Evolutionary conservation across 176 grass and related monocot species (phyloP).

Genomic region (Ensete glaucum): DNA sequence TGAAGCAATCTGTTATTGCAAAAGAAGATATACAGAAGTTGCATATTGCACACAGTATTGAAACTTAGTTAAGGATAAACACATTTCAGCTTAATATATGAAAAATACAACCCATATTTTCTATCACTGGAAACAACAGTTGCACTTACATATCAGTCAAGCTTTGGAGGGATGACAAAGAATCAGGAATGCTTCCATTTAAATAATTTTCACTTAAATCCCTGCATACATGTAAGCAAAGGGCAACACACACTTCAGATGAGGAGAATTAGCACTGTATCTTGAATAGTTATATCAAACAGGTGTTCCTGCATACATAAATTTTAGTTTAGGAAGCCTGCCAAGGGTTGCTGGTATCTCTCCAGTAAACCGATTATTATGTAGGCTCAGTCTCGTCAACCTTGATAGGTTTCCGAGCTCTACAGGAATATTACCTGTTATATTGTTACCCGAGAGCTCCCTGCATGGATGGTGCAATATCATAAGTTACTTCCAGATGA

Average conservation of each 20-base stretch:
- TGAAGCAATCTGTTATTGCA: background rate
- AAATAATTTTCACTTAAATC: slow-evolving; percentile 68
- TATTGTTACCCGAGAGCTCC: slow-evolving; percentile 54
- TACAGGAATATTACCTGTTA: slow-evolving; percentile 68
- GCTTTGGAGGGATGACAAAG: slow-evolving; percentile 40
- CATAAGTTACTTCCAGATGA: background rate
- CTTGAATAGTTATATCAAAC: slow-evolving; percentile 5
- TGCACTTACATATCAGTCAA: slow-evolving; percentile 67
- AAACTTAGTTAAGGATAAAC: slow-evolving; percentile 1
- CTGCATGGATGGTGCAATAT: slow-evolving; percentile 29
- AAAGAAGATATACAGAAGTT: slow-evolving; percentile 15
- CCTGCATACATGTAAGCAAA: slow-evolving; percentile 34
- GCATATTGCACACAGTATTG: background rate
- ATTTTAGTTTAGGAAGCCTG: slow-evolving; percentile 49
- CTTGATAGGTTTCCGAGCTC: slow-evolving; percentile 68
- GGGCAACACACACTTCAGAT: background rate
- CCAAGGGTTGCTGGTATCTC: slow-evolving; percentile 79
- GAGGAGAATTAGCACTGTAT: slow-evolving; percentile 9
- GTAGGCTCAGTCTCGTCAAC: slow-evolving; percentile 62
- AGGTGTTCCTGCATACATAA: slow-evolving; percentile 48
- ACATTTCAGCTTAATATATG: slow-evolving; percentile 17
- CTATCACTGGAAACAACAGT: slow-evolving; percentile 13
- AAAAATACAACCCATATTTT: slow-evolving; percentile 2
- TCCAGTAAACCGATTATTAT: slow-evolving; percentile 64
- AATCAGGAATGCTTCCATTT: slow-evolving; percentile 48